phyloP scores from a whole-genome alignment of 306 rosid genomes.

The Fragaria ananassa region DNA sequence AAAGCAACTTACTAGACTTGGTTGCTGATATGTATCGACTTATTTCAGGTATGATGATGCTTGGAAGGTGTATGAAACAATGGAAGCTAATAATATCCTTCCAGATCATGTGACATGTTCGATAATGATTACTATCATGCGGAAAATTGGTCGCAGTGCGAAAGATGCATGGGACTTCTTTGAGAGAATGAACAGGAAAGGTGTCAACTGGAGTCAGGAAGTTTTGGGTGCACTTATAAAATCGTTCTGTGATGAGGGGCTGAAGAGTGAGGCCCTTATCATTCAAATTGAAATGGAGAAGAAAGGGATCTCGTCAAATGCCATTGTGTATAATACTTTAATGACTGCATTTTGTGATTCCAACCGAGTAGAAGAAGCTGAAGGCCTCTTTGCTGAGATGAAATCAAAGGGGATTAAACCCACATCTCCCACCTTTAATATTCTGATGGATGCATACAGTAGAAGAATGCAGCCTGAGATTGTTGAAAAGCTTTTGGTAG shows the following conservation, averaged over 20 bases:
- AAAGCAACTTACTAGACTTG: constrained; percentile 9
- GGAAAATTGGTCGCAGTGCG: constrained; percentile 69
- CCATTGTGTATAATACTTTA: constrained; percentile 70
- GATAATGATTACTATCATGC: constrained; percentile 61
- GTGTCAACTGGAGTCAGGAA: constrained; percentile 77
- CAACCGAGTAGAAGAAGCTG: constrained; percentile 77
- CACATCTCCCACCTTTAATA: constrained; percentile 60
- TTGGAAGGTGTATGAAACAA: constrained; percentile 58
- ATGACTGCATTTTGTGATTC: constrained; percentile 68
- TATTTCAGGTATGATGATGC: constrained; percentile 72
- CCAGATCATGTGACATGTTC: constrained; percentile 89
- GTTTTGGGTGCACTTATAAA: constrained; percentile 71
- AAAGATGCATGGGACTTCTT: constrained; percentile 86
- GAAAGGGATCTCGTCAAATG: constrained; percentile 60
- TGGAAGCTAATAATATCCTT: constrained; percentile 62
- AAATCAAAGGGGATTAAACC: constrained; percentile 70
- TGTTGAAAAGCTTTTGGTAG: constrained; percentile 68
- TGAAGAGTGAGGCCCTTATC: constrained; percentile 72
- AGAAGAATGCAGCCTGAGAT: constrained; percentile 82
- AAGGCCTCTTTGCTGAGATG: constrained; percentile 85
- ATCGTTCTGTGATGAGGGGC: constrained; percentile 79
- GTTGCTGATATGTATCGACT: constrained; percentile 14
- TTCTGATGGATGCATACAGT: constrained; percentile 74
- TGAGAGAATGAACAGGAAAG: constrained; percentile 80
- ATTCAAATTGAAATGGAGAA: constrained; percentile 74